Percentiles rank a stretch among this genome's conserved stretches.
Conservation (phyloP, 1,139 yeast genomes). For the Nakaseomyces glabratus region DNA sequence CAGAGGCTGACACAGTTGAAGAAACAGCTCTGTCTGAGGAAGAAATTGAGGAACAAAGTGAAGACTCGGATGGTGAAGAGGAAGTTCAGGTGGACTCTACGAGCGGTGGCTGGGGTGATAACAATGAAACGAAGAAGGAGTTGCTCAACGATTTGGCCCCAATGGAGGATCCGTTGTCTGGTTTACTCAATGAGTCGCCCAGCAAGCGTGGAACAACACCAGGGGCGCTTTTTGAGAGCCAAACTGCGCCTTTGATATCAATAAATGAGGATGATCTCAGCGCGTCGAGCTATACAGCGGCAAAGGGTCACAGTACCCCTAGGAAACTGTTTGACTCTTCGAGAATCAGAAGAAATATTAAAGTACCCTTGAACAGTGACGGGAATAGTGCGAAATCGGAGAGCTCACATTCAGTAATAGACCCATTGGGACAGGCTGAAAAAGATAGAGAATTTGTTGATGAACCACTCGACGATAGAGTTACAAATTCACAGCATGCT, state of each 20-base stretch:
- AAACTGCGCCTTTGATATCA: slow-evolving; percentile 2
- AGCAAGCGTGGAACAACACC: neutral
- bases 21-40: neutral
- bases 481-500: neutral
- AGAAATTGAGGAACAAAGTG: slow-evolving; percentile 10
- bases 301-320: neutral
- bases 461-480: slow-evolving; percentile 17
- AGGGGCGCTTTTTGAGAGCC: slow-evolving; percentile 4
- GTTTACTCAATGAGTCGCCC: slow-evolving; percentile 2
- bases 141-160: slow-evolving; percentile 19
- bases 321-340: slow-evolving; percentile 4
- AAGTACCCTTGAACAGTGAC: neutral
- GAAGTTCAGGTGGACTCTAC: too few relatives aligned
- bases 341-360: neutral
- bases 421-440: slow-evolving; percentile 24
- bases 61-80: slow-evolving; percentile 10
- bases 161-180: slow-evolving; percentile 15
- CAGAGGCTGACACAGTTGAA: slow-evolving; percentile 15
- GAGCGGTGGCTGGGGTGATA: too few relatives aligned
- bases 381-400: neutral
- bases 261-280: neutral
- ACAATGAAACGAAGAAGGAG: slow-evolving; percentile 7
- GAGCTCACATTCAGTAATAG: slow-evolving; percentile 9
- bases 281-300: neutral
- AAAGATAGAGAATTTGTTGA: slow-evolving; percentile 21